Conservation (phyloP, 164 flowering plant species). For the Magnolia kwangsiensis region DNA sequence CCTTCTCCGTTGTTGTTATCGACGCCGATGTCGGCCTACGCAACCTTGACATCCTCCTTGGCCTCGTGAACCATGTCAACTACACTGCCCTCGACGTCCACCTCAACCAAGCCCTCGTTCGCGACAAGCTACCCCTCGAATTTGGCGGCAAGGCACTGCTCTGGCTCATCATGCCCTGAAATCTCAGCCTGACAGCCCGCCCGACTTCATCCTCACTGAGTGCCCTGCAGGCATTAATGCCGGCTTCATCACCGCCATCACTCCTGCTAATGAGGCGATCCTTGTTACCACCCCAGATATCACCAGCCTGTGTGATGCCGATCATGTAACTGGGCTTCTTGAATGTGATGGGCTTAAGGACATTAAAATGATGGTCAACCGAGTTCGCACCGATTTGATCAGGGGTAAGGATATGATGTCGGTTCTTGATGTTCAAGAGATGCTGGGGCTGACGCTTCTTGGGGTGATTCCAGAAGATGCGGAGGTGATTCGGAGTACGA, state of each 20-base stretch:
- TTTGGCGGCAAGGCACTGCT: slow-evolving; percentile 86
- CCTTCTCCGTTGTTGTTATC: slow-evolving; percentile 90
- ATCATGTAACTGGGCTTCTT: slow-evolving; percentile 82
- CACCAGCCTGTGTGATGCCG: slow-evolving; percentile 84
- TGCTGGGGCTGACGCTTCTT: slow-evolving; percentile 81
- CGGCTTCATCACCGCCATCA: slow-evolving; percentile 92
- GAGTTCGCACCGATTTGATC: slow-evolving; percentile 95
- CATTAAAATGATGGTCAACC: slow-evolving; percentile 92
- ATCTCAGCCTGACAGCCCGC: slow-evolving; percentile 55
- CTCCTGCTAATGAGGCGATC: slow-evolving; percentile 97
- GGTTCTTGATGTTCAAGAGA: slow-evolving; percentile 91
- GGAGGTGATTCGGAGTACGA: slow-evolving; percentile 93
- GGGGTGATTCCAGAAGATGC: slow-evolving; percentile 96
- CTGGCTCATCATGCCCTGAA: slow-evolving; percentile 91
- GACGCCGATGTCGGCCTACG: slow-evolving; percentile 98
- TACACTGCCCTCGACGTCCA: slow-evolving; percentile 94
- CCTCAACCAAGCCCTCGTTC: slow-evolving; percentile 84
- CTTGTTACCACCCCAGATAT: slow-evolving; percentile 94
- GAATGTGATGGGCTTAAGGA: slow-evolving; percentile 98
- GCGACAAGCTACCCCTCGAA: slow-evolving; percentile 85
- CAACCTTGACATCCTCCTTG: slow-evolving; percentile 89
- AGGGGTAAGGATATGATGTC: slow-evolving; percentile 99
- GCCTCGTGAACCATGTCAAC: slow-evolving; percentile 90
- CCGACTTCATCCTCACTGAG: slow-evolving; percentile 83
- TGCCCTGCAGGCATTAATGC: slow-evolving; percentile 99